These are phyloP conservation scores for Globisporangium ultimum DNA, from an alignment of 352 stramenopile genomes.

Conservation along the genomic window DNA sequence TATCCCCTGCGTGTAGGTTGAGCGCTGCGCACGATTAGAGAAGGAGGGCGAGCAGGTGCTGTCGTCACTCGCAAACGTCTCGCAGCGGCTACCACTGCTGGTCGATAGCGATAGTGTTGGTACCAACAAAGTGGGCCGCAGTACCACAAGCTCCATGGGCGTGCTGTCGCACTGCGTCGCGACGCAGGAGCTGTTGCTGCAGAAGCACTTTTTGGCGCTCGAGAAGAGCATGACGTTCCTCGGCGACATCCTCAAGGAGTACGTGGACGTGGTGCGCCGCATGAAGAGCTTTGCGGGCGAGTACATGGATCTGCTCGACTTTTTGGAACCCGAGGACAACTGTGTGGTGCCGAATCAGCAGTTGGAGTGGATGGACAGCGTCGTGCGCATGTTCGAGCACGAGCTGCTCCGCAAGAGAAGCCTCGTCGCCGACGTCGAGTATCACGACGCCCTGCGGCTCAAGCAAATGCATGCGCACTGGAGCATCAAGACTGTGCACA, in stretches of 20 bases:
- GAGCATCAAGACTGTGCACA: slow-evolving; percentile 24
- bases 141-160: slow-evolving; percentile 17
- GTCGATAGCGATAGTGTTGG: slow-evolving; percentile 2
- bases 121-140: slow-evolving; percentile 2
- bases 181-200: slow-evolving; percentile 38
- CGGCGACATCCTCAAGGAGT: slow-evolving; percentile 43
- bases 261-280: slow-evolving; percentile 37
- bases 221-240: slow-evolving; percentile 67
- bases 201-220: slow-evolving; percentile 64
- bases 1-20: slow-evolving; percentile 22
- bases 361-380: slow-evolving; percentile 78
- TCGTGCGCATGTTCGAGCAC: slow-evolving; percentile 61
- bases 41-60: slow-evolving; percentile 59
- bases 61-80: slow-evolving; percentile 68
- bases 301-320: slow-evolving; percentile 28
- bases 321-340: slow-evolving; percentile 14
- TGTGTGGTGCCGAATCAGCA: slow-evolving; percentile 15
- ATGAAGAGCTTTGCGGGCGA: slow-evolving; percentile 38
- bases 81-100: slow-evolving; percentile 48
- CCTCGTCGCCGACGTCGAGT: slow-evolving; percentile 53
- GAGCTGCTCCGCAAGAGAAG: slow-evolving; percentile 55
- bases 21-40: slow-evolving; percentile 49
- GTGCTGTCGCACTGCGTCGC: slow-evolving; percentile 40
- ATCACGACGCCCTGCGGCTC: slow-evolving; percentile 38
- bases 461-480: slow-evolving; percentile 39